phyloP scores from a whole-genome alignment of 228 moss, liverwort and hornwort genomes.

The Sphagnum fallax region DNA sequence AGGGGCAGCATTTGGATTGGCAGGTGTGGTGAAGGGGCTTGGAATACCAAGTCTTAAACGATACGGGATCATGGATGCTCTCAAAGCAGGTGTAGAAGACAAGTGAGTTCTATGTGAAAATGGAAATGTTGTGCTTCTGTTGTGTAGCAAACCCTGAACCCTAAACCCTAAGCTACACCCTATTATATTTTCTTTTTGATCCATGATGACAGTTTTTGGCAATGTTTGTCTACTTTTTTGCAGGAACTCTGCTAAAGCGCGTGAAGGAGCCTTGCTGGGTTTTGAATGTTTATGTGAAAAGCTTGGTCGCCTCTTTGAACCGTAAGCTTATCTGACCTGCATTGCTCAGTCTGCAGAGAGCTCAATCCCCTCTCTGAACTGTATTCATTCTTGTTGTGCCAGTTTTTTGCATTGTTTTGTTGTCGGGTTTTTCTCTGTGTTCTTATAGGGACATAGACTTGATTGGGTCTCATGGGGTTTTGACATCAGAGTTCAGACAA shows the following conservation, averaged over 20 bases:
- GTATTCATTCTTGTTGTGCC: no score
- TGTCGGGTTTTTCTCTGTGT: no score
- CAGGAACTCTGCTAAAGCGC: constrained; percentile 85
- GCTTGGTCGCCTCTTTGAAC: constrained; percentile 94
- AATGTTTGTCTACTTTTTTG: constrained; percentile 1
- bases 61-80: constrained; percentile 70
- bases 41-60: constrained; percentile 82
- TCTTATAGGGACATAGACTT: no score
- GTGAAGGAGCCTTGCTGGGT: constrained; percentile 86
- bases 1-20: constrained; percentile 98
- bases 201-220: no score
- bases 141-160: no score
- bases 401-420: no score
- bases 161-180: no score
- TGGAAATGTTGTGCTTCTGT: no score
- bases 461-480: no score
- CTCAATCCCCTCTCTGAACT: no score
- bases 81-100: constrained; percentile 80
- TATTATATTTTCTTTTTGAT: no score
- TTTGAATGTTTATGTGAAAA: constrained; percentile 99
- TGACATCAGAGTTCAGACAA: no score
- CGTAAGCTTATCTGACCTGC: constrained; percentile 35
- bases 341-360: neutral
- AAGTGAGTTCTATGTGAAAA: constrained; percentile 34
- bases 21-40: constrained; percentile 92